Base-by-base conservation (phyloP, 139 green algal species). In the Pleodorina starrii region DNA sequence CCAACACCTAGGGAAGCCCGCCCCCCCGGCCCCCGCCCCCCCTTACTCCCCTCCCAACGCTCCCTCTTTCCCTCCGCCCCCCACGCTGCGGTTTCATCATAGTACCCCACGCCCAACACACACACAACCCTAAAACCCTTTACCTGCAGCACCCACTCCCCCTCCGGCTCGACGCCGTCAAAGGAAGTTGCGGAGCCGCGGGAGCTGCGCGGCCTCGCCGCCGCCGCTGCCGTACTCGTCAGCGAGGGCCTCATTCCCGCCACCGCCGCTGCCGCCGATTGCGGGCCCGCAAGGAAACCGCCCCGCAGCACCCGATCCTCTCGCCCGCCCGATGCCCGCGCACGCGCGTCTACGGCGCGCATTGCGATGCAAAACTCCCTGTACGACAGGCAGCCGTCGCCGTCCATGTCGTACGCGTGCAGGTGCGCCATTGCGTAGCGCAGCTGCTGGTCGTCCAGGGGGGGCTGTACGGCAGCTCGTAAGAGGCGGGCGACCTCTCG, bases 321-420 rank as follows among this genome's bases (percentile, higher is more conserved):
- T 11, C 21, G 21, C 10, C 78, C 68, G 68, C 68, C 68, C 21
- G 79, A 77, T 40, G 86, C 11, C 27, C 68, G 72, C 54, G 32
- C 69, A 74, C 88, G 42, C 27, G 78, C n/a, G 16, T 90, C 85
- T 27, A 90, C 85, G 5, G 87, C 90, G 14, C 80, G 57, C 27
- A 94, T 85, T 4, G 77, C 89, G 32, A 82, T 60, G n/a, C 75
- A 73, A 1, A 94, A 68, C 60, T 94, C 91, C 19, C 29, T 36
- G 44, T 71, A 90, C 10, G 68, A 81, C 48, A 91, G 19, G 6
- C 38, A 35, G 2, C 89, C 91, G 50, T 92, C 89, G 32, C 91
- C 91, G n/a, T 91, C 71, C 4, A 80, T 51, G 71, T 94, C 91
- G 32, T 91, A 72, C 54, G 57, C 66, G 54, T 86, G 90, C 63